Base-by-base conservation (phyloP, 257 asterid genomes). In the Catharanthus roseus region DNA sequence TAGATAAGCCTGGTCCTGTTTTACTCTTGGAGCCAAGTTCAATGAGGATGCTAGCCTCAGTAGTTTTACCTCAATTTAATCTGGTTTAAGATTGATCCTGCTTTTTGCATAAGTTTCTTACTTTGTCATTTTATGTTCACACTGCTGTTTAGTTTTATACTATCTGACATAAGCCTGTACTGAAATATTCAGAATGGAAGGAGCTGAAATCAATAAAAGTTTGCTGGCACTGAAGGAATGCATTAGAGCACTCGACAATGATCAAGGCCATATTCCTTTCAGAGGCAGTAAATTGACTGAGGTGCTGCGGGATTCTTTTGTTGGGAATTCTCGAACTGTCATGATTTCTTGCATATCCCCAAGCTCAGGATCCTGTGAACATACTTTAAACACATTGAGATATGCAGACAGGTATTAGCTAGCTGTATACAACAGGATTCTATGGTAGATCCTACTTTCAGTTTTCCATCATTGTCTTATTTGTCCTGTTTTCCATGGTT, bases 121-220 rank as follows among this genome's bases (percentile, higher is more conserved):
- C 28, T 15, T 12, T 38, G 47, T 13, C 33, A 16, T 36, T 47
- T 49, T 33, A 54, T 53, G 19, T 60, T 44, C 19, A 21, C 10
- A 41, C 29, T 63, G 51, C 23, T 28, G 29, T 57, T 55, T 60
- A 64, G 41, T 33, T 51, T 24, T 23, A 47, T 15, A 0, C 11
- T 28, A 11, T 72, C 73, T 70, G 44, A 69, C 49, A 28, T 70
- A 2, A 2, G n/a, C 39, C 26, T 70, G n/a, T n/a, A n/a, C 42
- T 44, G 68, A 75, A 70, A 69, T 75, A 60, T 80, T 83, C 90
- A 95, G 99, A 83, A 91, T 92, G 85, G 99, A 95, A 88, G 99
- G 99, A 55, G 99, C 99, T 23, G 99, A 95, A 89, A 95, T 95
- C 80, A 95, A 95, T 76, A 91, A 92, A 86, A 95, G 99, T 75